phyloP scores from a whole-genome alignment of 1,284 basidiomycete species.

The Rhodotorula mucilaginosa region DNA sequence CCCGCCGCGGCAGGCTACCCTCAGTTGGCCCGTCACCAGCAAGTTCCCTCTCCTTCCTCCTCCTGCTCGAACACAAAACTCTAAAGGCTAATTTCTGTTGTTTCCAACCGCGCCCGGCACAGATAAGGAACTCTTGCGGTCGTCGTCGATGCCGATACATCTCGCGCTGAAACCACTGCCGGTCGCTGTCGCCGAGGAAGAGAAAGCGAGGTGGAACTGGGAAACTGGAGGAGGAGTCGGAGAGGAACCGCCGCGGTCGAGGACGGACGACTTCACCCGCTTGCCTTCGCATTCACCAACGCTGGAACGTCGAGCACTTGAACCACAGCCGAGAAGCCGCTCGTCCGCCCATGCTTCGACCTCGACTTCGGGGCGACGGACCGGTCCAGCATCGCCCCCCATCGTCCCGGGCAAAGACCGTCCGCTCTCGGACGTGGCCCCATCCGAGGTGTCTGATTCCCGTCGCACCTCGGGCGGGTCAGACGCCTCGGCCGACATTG shows the following conservation, averaged over 20 bases:
- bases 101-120: not conserved
- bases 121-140: not conserved
- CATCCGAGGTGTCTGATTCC: not conserved
- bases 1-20: not conserved
- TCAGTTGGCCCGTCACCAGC: not conserved
- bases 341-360: not conserved
- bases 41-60: not conserved
- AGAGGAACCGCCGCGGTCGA: no score
- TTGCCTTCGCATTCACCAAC: no score
- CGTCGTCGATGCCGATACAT: constrained; percentile 1
- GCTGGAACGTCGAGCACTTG: no score
- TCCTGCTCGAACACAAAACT: not conserved
- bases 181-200: constrained; percentile 1
- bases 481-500: not conserved
- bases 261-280: no score
- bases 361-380: not conserved
- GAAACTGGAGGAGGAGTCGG: not conserved
- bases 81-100: not conserved
- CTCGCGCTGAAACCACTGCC: constrained; percentile 1
- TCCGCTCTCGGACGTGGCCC: not conserved
- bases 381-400: not conserved
- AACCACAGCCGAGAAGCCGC: not conserved
- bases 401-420: not conserved
- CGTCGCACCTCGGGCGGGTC: not conserved
- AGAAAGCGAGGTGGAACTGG: not conserved